Evolutionary conservation across 768 basidiomycete genomes (phyloP).

Genomic region (Phlegmacium glaucopus): DNA sequence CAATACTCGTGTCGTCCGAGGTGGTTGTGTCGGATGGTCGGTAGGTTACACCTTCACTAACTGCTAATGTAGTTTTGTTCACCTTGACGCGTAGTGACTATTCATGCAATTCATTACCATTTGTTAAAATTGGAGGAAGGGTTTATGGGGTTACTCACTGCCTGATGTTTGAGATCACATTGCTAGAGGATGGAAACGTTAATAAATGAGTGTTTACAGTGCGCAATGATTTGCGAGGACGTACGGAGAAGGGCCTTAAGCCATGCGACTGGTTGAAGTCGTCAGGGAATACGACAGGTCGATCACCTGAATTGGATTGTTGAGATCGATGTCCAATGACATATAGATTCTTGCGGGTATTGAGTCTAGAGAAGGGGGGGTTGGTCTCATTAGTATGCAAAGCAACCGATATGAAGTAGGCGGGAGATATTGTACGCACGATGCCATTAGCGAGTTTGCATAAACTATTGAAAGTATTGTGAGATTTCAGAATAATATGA

Average conservation of each 20-base stretch:
- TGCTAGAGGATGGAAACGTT: too few species aligned
- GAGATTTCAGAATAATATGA: not conserved
- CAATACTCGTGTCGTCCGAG: too few species aligned
- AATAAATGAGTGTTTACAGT: too few species aligned
- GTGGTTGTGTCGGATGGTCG: too few species aligned
- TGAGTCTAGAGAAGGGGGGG: constrained; percentile 11
- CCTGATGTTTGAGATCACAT: too few species aligned
- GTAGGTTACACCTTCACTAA: too few species aligned
- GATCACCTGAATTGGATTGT: not conserved
- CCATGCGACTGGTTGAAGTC: constrained; percentile 2
- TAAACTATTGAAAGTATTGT: constrained; percentile 32
- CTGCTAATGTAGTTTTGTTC: too few species aligned
- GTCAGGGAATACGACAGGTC: constrained; percentile 10
- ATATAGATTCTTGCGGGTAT: constrained; percentile 9
- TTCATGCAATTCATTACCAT: too few species aligned
- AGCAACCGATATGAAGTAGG: not conserved
- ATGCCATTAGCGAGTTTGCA: constrained; percentile 48
- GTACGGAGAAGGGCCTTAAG: not conserved
- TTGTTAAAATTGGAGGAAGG: too few species aligned
- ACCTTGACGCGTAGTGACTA: too few species aligned
- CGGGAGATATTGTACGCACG: constrained; percentile 25
- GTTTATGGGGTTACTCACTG: too few species aligned
- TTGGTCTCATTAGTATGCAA: not conserved
- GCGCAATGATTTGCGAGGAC: not conserved
- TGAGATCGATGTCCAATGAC: constrained; percentile 3